Evolutionary conservation across 768 basidiomycete species (phyloP), one percentile per base, ranked within the genome.

Genomic region (Lactifluus subvellereus): DNA sequence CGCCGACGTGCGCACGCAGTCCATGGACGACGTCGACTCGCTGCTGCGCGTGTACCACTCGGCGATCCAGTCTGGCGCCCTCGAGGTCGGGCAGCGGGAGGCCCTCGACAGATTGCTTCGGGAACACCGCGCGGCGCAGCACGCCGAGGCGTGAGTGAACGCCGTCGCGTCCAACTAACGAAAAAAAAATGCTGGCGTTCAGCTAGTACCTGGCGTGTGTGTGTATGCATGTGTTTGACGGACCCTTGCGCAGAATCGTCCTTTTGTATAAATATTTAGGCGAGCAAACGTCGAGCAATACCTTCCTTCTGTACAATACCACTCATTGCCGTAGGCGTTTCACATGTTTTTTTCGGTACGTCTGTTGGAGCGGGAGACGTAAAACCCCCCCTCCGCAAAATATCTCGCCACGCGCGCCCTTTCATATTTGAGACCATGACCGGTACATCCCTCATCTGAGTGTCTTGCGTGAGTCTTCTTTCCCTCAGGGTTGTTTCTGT

Each of bases 11-110:
- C 88, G 93, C 66, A 98, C 96, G 10, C 97, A 99, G 75, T 93
- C 91, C 13, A 98, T 99, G 94, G 95, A 98, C 71, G 96, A 98
- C 72, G 97, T 99, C 64, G 97, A 99, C 76, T 91, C 93, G 37
- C 86, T 99, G 42, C 83, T 99, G 50, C 91, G 97, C 72, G 83
- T 98, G 45, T 98, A 97, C 77, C 94, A 98, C 80, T 89, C 89
- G 57, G 94, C 89, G 38, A 94, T 98, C 74, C 86, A 89, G 72
- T 87, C 88, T 42, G 97, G 97, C 61, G 86, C 91, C 73, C 89
- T 99, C 70, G 86, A 85, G 50, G 88, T 98, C 48, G 94, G 97
- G n/a, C 91, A 98, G 77, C 89, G 88, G 77, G 88, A 90, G 71
- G 88, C 91, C 6, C 81, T 98, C 35, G 94, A 98, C 74, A 82